A percentile compares a stretch with the other conserved stretches of the same genome.
Conservation (phyloP, 1,284 basidiomycete species). For the Wolfiporia cocos region DNA sequence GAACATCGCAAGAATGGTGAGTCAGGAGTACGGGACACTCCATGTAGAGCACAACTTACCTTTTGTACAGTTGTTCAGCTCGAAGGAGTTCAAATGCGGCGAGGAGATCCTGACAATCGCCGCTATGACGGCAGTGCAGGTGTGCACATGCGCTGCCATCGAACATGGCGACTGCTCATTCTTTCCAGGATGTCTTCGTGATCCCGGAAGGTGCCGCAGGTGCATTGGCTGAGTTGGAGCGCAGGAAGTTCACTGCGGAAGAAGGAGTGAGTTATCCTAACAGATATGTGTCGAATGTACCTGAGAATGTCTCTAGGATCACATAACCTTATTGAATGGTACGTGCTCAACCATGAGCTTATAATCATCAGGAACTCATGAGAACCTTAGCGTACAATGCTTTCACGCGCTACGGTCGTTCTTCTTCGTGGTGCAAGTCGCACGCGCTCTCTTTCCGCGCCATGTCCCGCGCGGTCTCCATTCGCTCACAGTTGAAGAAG, state of each 20-base stretch:
- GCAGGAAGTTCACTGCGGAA: constrained; percentile 93
- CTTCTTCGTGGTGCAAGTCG: constrained; percentile 87
- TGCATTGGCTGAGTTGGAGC: constrained; percentile 82
- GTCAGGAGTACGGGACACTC: constrained; percentile 12
- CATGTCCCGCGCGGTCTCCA: constrained; percentile 87
- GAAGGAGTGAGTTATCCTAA: constrained; percentile 68
- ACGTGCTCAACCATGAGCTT: constrained; percentile 13
- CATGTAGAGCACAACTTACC: constrained; percentile 17
- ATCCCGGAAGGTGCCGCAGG: constrained; percentile 82
- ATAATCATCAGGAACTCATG: constrained; percentile 1
- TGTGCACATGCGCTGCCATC: constrained; percentile 22
- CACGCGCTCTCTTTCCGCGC: constrained; percentile 91
- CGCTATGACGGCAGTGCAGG: constrained; percentile 91
- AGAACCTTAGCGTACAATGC: constrained; percentile 81
- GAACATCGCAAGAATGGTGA: constrained; percentile 70
- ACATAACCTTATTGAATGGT: constrained; percentile 90
- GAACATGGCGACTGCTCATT: neutral
- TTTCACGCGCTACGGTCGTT: constrained; percentile 78
- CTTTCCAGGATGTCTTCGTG: constrained; percentile 74
- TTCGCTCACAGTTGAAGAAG: constrained; percentile 88
- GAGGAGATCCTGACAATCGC: constrained; percentile 94
- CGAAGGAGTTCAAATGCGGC: constrained; percentile 80
- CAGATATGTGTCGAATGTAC: neutral
- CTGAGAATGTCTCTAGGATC: constrained; percentile 45
- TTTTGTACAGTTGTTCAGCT: constrained; percentile 67